phyloP scores from a whole-genome alignment of 2,329 filamentous ascomycete genomes.

The Fusarium verrucosum region DNA sequence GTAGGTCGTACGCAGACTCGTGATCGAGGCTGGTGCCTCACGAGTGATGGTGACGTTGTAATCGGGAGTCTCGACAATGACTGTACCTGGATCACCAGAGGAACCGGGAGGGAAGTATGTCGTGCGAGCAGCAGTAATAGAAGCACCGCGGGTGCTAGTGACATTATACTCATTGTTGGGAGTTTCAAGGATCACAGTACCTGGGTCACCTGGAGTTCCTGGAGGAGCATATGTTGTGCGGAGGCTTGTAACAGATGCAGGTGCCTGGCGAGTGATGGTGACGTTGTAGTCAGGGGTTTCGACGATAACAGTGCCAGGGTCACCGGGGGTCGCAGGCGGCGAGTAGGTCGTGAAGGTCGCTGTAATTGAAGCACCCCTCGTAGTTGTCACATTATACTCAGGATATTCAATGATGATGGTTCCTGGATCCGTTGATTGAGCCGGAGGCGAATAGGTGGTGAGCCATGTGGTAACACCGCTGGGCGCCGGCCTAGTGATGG shows the following conservation, averaged over 20 bases:
- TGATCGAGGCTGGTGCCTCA: constrained; percentile 8
- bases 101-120: constrained; percentile 9
- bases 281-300: constrained; percentile 33
- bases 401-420: constrained; percentile 28
- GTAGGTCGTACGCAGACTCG: constrained; percentile 8
- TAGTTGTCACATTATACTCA: constrained; percentile 30
- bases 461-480: constrained; percentile 20
- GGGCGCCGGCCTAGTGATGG: constrained; percentile 19
- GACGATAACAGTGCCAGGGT: constrained; percentile 28
- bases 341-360: constrained; percentile 26
- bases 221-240: constrained; percentile 21
- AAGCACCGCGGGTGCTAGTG: constrained; percentile 10
- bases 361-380: constrained; percentile 21
- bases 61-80: constrained; percentile 24
- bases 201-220: constrained; percentile 18
- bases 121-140: constrained; percentile 2
- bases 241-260: constrained; percentile 12
- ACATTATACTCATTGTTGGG: constrained; percentile 24
- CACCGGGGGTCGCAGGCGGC: constrained; percentile 21
- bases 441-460: constrained; percentile 25
- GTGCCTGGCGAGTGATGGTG: constrained; percentile 17
- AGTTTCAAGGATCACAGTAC: constrained; percentile 21
- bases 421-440: constrained; percentile 19
- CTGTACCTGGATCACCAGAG: constrained; percentile 21
- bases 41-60: constrained; percentile 27